These are phyloP conservation scores for Alloascoidea africana DNA, from an alignment of 805 yeast species.

Conservation along the genomic window DNA sequence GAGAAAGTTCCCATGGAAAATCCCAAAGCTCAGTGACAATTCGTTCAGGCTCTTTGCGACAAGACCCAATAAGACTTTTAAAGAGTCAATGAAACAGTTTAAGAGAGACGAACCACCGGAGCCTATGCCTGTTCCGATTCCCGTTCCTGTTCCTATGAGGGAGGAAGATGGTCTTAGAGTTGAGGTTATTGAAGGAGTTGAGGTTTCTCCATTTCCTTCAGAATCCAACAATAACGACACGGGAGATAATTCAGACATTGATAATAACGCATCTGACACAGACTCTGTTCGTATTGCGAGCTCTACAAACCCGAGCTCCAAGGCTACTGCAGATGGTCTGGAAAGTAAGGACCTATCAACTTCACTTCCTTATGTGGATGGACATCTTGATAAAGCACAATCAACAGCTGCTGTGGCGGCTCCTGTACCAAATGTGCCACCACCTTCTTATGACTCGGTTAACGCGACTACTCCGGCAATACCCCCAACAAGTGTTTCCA, in stretches of 20 bases:
- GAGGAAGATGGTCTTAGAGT: too few relatives aligned
- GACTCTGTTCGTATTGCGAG: slow-evolving; percentile 11
- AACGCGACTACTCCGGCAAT: slow-evolving; percentile 1
- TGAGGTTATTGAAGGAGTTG: too few relatives aligned
- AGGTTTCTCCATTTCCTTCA: not conserved
- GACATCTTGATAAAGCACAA: not conserved
- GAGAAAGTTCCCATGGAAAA: slow-evolving; percentile 88
- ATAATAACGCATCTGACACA: slow-evolving; percentile 8
- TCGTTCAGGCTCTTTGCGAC: slow-evolving; percentile 56
- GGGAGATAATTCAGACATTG: not conserved
- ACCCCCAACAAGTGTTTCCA: slow-evolving; percentile 14
- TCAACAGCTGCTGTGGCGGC: not conserved
- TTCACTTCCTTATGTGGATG: too few relatives aligned
- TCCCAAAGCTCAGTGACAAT: slow-evolving; percentile 66
- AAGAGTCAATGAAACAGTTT: slow-evolving; percentile 2
- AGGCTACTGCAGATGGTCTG: not conserved
- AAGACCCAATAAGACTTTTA: slow-evolving; percentile 13
- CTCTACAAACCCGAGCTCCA: slow-evolving; percentile 6
- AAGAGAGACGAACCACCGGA: too few relatives aligned
- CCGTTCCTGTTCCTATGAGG: too few relatives aligned
- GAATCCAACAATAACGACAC: not conserved
- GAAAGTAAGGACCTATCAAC: not conserved
- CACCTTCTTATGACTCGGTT: not conserved
- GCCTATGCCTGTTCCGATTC: too few relatives aligned
- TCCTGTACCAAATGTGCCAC: too few relatives aligned